phyloP scores from a whole-genome alignment of 352 stramenopile genomes.

The Elongisporangium senticosum region DNA sequence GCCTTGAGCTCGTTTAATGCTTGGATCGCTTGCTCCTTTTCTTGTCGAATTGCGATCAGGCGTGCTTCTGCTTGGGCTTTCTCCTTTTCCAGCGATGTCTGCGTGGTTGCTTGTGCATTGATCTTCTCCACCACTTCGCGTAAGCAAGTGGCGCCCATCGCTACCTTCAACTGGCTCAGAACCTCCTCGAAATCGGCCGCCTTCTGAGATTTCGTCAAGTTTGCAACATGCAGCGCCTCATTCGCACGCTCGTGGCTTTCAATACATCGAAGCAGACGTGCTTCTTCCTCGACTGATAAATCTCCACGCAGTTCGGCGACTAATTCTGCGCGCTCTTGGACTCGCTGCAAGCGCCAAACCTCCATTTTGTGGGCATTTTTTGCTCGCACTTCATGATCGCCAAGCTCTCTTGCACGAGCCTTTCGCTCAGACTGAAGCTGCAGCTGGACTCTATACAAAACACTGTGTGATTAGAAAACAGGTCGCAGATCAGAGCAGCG shows the following conservation, averaged over 20 bases:
- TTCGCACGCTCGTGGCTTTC: slow-evolving; percentile 63
- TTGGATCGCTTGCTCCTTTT: slow-evolving; percentile 59
- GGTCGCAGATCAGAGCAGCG: not conserved
- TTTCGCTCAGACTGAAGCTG: slow-evolving; percentile 69
- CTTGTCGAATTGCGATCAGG: slow-evolving; percentile 39
- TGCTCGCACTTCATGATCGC: slow-evolving; percentile 69
- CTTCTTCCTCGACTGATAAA: slow-evolving; percentile 60
- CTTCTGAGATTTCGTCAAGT: slow-evolving; percentile 62
- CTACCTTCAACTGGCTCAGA: slow-evolving; percentile 57
- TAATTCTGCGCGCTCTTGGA: slow-evolving; percentile 70
- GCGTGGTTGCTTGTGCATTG: slow-evolving; percentile 43
- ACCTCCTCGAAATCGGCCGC: slow-evolving; percentile 65
- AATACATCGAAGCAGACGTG: slow-evolving; percentile 44
- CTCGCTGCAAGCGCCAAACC: slow-evolving; percentile 58
- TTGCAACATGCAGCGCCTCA: slow-evolving; percentile 54
- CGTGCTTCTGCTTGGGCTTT: slow-evolving; percentile 57
- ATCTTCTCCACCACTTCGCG: slow-evolving; percentile 73
- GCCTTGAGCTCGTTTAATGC: slow-evolving; percentile 77
- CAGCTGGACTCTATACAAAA: slow-evolving; percentile 36
- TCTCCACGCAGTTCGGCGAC: slow-evolving; percentile 70
- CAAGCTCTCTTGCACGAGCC: slow-evolving; percentile 53
- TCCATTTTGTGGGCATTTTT: slow-evolving; percentile 84
- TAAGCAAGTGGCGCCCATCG: slow-evolving; percentile 44
- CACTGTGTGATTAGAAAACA: not conserved
- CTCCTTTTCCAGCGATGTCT: slow-evolving; percentile 67